Conservation (phyloP, 1,284 basidiomycete species). For the Boletus subluridellus region DNA sequence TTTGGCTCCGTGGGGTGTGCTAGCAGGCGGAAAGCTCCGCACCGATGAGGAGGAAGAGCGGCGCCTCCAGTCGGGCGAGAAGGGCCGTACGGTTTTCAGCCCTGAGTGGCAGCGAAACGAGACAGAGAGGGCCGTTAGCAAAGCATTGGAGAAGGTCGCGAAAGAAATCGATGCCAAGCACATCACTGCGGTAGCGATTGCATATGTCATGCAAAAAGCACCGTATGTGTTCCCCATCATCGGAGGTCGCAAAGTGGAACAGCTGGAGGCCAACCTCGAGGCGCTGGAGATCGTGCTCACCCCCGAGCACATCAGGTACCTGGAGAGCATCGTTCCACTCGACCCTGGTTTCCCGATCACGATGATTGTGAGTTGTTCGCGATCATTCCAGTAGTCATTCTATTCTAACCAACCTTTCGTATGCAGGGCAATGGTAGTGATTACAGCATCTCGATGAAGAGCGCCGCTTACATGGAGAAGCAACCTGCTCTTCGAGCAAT, state of each 20-base stretch:
- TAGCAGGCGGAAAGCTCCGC: background rate
- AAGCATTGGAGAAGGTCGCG: slow-evolving; percentile 6
- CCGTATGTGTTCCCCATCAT: slow-evolving; percentile 20
- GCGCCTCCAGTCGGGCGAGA: background rate
- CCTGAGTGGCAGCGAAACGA: slow-evolving; percentile 29
- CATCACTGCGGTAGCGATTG: slow-evolving; percentile 39
- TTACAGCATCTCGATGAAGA: background rate
- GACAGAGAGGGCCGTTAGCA: slow-evolving; percentile 19
- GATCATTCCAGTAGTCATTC: background rate
- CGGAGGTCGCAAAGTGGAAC: slow-evolving; percentile 51
- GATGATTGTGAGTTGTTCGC: slow-evolving; percentile 33
- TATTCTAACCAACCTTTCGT: background rate
- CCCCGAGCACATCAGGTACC: slow-evolving; percentile 31
- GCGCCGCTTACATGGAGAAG: background rate
- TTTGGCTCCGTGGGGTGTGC: background rate
- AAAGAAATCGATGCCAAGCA: slow-evolving; percentile 20
- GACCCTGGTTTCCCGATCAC: background rate
- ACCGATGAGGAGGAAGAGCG: background rate
- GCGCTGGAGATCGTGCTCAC: slow-evolving; percentile 45
- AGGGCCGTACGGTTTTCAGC: background rate
- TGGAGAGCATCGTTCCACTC: slow-evolving; percentile 26
- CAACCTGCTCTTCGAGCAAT: background rate
- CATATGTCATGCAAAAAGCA: slow-evolving; percentile 48
- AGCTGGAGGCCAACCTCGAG: slow-evolving; percentile 47
- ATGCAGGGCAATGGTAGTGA: background rate